Evolutionary conservation across 2,329 filamentous ascomycete genomes (phyloP), one percentile per base, ranked within the genome.

Genomic region (Aspergillus bombycis): DNA sequence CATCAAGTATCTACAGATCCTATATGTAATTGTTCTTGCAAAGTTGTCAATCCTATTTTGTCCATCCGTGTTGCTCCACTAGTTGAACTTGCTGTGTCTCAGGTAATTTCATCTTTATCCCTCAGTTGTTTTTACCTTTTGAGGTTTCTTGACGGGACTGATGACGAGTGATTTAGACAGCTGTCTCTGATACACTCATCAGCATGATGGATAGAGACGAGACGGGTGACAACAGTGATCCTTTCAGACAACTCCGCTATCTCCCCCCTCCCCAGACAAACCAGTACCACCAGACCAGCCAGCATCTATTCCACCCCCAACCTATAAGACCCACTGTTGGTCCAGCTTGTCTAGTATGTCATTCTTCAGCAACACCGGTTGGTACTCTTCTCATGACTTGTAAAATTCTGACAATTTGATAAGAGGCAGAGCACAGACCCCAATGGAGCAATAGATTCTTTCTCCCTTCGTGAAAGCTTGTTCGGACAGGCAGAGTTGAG

Each of bases 231-330:
- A 26, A 54, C 11, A 21, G 9, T 23, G 48, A 59, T 9, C 45
- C 36, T 16, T 45, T 32, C 36, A 54, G 46, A 43, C 28, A 52
- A 9, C 48, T 52, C 36, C 48, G 58, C 32, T 57, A 52, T 41
- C 58, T 61, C n/a, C 48, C 62, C 55, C 62, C 38, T 48, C 60
- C 56, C 46, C 23, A 28, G 16, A 16, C 32, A 1, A 26, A 28
- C 21, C 46, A n/a, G 46, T 32, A 21, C 19, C 21, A 23, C 12
- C 14, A 23, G 10, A 19, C n/a, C 32, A 14, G 14, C n/a, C 52
- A 38, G 12, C 19, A 23, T 23, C n/a, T 41, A 11, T 26, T 36
- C n/a, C 52, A 55, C 14, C 52, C 52, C 12, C 32, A 28, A 16
- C 52, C 52, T 9, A 19, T 55, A 8, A 55, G 52, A 26, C 52